These are phyloP conservation scores for Neonectria faginata DNA, from an alignment of 2,329 filamentous ascomycete species.

Conservation along the genomic window DNA sequence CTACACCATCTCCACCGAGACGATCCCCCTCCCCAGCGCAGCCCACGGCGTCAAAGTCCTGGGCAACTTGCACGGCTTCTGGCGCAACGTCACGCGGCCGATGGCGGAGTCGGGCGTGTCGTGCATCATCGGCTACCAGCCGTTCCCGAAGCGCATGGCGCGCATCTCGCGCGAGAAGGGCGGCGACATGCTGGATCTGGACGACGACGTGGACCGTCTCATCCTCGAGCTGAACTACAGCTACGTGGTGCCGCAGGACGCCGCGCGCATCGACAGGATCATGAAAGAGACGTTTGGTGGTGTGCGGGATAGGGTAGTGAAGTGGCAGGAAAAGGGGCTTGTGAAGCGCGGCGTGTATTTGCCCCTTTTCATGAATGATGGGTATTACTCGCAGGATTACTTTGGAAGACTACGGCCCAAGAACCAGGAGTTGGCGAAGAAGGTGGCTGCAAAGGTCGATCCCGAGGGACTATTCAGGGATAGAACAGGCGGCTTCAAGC, in stretches of 20 bases:
- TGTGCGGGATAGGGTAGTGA: slow-evolving; percentile 4
- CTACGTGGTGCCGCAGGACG: slow-evolving; percentile 48
- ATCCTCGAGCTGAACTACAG: slow-evolving; percentile 59
- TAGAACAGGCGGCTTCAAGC: slow-evolving; percentile 57
- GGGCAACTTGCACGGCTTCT: slow-evolving; percentile 45
- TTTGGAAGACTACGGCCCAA: slow-evolving; percentile 53
- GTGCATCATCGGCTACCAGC: slow-evolving; percentile 54
- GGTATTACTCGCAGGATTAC: slow-evolving; percentile 57
- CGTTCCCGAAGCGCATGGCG: slow-evolving; percentile 53
- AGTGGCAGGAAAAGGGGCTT: slow-evolving; percentile 48
- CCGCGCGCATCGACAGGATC: slow-evolving; percentile 39
- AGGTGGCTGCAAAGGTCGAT: slow-evolving; percentile 52
- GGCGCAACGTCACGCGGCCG: slow-evolving; percentile 38
- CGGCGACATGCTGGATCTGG: slow-evolving; percentile 55
- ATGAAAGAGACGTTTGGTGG: slow-evolving; percentile 21
- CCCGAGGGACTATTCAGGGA: slow-evolving; percentile 52
- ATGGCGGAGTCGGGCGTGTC: slow-evolving; percentile 31
- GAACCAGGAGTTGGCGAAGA: slow-evolving; percentile 49
- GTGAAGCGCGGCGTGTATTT: slow-evolving; percentile 51
- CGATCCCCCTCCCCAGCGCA: slow-evolving; percentile 48
- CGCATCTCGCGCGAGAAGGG: slow-evolving; percentile 47
- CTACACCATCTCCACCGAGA: slow-evolving; percentile 55
- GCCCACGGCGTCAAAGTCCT: slow-evolving; percentile 46
- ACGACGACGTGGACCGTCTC: slow-evolving; percentile 54
- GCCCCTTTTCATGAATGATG: slow-evolving; percentile 59